These are phyloP conservation scores for Microsporum canis DNA, from an alignment of 2,329 filamentous ascomycete species.

Conservation along the genomic window DNA sequence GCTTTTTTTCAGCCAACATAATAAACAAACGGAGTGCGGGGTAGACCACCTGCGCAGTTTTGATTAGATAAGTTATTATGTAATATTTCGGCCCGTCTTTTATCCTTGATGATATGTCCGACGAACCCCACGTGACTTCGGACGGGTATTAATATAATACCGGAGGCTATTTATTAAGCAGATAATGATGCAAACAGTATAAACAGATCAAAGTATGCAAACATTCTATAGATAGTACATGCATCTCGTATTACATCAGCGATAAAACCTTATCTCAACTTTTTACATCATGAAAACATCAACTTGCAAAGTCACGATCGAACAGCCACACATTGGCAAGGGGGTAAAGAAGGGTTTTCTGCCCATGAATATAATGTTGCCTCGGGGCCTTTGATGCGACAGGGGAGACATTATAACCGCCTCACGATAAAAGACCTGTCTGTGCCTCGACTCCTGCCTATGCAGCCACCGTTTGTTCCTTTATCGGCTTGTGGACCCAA, in stretches of 20 bases:
- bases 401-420: not conserved
- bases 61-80: not conserved
- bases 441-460: not conserved
- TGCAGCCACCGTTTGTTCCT: not conserved
- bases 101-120: not conserved
- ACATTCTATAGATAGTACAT: not conserved
- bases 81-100: not conserved
- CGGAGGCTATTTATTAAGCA: not conserved
- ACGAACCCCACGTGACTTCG: not conserved
- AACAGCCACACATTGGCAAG: not conserved
- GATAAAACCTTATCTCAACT: not conserved
- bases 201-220: not conserved
- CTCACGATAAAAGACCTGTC: not conserved
- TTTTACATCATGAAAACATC: not conserved
- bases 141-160: not conserved
- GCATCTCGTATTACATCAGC: not conserved
- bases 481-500: not conserved
- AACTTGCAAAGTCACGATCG: not conserved
- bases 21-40: slow-evolving; percentile 29
- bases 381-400: not conserved
- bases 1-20: slow-evolving; percentile 17
- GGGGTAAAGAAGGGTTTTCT: too few relatives aligned
- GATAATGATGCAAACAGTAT: not conserved
- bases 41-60: slow-evolving; percentile 17
- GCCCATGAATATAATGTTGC: too few relatives aligned